phyloP scores from a whole-genome alignment of 768 basidiomycete genomes.

The Agrocybe praecox region DNA sequence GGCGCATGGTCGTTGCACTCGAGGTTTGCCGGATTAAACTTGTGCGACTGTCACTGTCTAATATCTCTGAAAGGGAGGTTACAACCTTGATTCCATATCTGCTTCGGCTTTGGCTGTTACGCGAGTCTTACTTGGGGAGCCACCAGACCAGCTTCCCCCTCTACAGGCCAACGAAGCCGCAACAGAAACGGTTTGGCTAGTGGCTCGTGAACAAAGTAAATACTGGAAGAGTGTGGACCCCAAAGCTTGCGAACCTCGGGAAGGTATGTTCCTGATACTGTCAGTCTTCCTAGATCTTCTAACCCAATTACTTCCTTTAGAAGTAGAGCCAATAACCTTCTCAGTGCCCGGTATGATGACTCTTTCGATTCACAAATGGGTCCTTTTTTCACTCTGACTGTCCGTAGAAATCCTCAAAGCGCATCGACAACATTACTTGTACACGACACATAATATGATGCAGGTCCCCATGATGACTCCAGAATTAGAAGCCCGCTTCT shows the following conservation, averaged over 20 bases:
- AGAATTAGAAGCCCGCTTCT: slow-evolving; percentile 72
- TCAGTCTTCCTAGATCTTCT: no score
- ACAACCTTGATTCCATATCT: slow-evolving; percentile 89
- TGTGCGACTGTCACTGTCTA: not conserved
- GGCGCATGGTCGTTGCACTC: slow-evolving; percentile 88
- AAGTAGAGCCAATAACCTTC: slow-evolving; percentile 60
- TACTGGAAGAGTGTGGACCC: slow-evolving; percentile 90
- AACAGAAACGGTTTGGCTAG: slow-evolving; percentile 88
- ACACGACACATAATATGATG: slow-evolving; percentile 75
- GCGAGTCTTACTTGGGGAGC: slow-evolving; percentile 85
- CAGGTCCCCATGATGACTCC: slow-evolving; percentile 74
- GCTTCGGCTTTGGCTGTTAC: slow-evolving; percentile 87
- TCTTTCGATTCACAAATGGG: not conserved
- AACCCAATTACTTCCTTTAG: slow-evolving; percentile 35
- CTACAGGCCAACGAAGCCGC: slow-evolving; percentile 78
- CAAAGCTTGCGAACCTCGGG: slow-evolving; percentile 79
- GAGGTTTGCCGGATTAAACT: slow-evolving; percentile 60
- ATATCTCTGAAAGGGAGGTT: slow-evolving; percentile 75
- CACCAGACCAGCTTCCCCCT: slow-evolving; percentile 74
- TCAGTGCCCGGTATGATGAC: slow-evolving; percentile 62
- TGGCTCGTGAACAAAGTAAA: slow-evolving; percentile 84
- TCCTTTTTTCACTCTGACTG: not conserved
- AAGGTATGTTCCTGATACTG: slow-evolving; percentile 46
- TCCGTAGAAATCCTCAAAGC: slow-evolving; percentile 79
- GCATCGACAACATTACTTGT: slow-evolving; percentile 85